Conservation (phyloP, 75 land plant species). For the Larix kaempferi region DNA sequence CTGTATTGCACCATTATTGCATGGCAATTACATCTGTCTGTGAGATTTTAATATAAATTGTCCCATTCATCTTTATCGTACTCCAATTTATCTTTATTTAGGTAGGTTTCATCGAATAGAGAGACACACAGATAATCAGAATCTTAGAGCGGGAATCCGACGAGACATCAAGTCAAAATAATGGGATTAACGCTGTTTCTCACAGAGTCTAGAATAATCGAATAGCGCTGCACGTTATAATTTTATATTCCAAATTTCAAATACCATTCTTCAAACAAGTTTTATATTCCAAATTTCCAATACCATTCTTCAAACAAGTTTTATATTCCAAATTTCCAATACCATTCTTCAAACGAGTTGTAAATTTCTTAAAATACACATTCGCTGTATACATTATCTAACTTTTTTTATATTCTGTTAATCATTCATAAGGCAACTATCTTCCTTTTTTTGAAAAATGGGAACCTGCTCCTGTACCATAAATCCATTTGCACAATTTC, state of each 20-base stretch:
- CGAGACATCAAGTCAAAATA: not conserved
- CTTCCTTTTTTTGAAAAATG: not conserved
- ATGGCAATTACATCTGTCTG: not conserved
- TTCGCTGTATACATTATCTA: not conserved
- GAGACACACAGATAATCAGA: not conserved
- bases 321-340: not conserved
- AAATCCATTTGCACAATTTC: not conserved
- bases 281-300: not conserved
- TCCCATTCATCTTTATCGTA: not conserved
- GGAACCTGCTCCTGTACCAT: not conserved
- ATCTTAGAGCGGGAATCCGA: not conserved
- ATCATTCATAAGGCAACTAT: not conserved
- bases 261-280: not conserved
- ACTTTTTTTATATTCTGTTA: not conserved
- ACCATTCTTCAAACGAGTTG: not conserved
- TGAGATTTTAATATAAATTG: not conserved
- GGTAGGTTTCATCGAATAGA: not conserved
- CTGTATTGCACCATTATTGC: conserved; percentile 6
- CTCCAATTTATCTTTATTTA: not conserved
- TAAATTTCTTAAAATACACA: not conserved
- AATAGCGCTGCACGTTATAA: too few relatives aligned
- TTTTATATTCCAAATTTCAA: not conserved
- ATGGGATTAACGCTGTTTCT: not conserved
- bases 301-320: not conserved
- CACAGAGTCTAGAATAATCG: conserved; percentile 1